Evolutionary conservation across 2,329 filamentous ascomycete genomes (phyloP), one percentile per base, ranked within the genome.

Genomic region (Apiospora hydei): DNA sequence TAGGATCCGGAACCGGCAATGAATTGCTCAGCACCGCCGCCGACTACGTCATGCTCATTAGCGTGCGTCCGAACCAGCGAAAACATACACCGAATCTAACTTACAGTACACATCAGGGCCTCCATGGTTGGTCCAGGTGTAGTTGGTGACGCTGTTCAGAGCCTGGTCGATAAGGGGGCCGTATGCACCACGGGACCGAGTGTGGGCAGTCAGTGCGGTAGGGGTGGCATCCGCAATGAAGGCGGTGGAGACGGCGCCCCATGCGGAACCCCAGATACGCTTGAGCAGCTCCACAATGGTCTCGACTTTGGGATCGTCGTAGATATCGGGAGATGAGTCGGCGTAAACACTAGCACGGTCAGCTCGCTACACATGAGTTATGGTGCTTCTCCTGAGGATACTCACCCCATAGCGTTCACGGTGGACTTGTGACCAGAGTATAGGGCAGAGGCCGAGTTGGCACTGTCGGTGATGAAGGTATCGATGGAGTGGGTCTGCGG

Each of bases 301-400:
- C 85, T 96, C 94, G 30, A 97, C 89, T 84, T 96, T 96, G 70
- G 94, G 94, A 78, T 97, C 94, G 79, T 97, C 94, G 75, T 94
- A 94, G 3, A 88, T 83, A 76, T 92, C 87, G 16, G 88, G 85
- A 67, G 92, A 94, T 0, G 92, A 94, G 80, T 97, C 94, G 57
- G 88, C 93, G 73, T 96, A 95, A 44, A 96, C 88, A 75, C 87
- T 85, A 18, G 4, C 16, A 14, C 0, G n/a, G 64, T 26, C 74
- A 49, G 67, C 44, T 14, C 4, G 16, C 26, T 34, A 26, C 34
- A 46, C 18, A 21, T 11, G 24, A 30, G 30, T 6, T 8, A 16
- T 5, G 43, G 43, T 5, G 43, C 21, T 49, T n/a, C 21, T 30
- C 38, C 3, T 4, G 4, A 16, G 13, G n/a, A 4, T 11, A 44